Conservation (phyloP, 2,329 filamentous ascomycete genomes). For the Sarocladium brachiariae region DNA sequence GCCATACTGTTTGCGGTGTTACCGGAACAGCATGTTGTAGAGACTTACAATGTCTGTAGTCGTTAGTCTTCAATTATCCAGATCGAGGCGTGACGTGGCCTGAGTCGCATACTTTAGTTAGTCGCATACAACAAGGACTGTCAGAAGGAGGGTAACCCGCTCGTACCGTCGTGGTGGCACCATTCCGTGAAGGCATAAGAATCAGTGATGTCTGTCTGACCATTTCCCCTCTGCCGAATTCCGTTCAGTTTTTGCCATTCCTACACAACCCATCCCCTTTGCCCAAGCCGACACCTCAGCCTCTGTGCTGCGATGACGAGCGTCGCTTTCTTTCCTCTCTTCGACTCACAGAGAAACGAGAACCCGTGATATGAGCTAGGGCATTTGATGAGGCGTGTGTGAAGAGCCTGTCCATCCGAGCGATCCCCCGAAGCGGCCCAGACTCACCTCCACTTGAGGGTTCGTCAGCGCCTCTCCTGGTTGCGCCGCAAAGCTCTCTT, state of each 20-base stretch:
- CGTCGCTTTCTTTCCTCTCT: not conserved
- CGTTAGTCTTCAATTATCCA: not conserved
- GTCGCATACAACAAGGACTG: constrained; percentile 1
- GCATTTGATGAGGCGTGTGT: constrained; percentile 19
- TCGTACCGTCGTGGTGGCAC: constrained; percentile 5
- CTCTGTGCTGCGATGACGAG: not conserved
- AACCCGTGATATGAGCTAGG: constrained; percentile 13
- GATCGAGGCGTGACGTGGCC: constrained; percentile 5
- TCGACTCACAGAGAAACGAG: not conserved
- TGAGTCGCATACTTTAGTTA: not conserved
- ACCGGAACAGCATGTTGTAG: not conserved
- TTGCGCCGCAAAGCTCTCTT: not conserved
- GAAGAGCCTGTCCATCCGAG: constrained; percentile 1
- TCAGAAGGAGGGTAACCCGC: not conserved
- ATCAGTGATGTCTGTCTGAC: not conserved
- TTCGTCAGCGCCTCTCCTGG: not conserved
- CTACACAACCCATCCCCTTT: not conserved
- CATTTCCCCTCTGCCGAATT: not conserved
- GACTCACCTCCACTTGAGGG: not conserved
- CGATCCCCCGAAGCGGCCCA: not conserved
- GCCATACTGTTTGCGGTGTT: not conserved
- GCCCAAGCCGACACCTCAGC: not conserved
- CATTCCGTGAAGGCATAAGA: constrained; percentile 5
- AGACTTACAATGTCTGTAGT: not conserved
- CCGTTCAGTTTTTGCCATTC: not conserved